Evolutionary conservation across 495 filamentous ascomycete species (phyloP).

Genomic region (Staphylotrichum tortipilum): DNA sequence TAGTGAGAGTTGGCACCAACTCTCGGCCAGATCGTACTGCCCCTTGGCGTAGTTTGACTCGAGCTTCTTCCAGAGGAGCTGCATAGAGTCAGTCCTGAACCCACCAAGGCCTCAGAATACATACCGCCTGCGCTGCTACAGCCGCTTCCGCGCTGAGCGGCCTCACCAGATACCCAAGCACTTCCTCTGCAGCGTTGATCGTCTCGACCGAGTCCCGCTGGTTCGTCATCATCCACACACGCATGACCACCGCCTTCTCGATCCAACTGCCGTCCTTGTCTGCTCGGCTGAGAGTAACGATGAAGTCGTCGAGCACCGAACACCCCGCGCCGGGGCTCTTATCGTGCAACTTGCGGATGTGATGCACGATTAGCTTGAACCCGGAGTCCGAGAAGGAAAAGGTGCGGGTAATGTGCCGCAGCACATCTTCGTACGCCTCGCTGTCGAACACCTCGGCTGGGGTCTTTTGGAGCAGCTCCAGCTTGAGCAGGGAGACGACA

Average conservation of each 20-base stretch:
- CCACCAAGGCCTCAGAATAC: constrained; percentile 3
- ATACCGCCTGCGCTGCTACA: constrained; percentile 62
- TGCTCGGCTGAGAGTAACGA: constrained; percentile 36
- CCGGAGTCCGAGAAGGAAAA: constrained; percentile 50
- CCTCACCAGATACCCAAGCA: constrained; percentile 19
- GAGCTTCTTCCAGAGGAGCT: constrained; percentile 73
- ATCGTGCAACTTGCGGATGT: constrained; percentile 56
- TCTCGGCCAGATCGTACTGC: constrained; percentile 46
- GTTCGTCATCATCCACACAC: constrained; percentile 50
- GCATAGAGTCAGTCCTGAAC: not conserved
- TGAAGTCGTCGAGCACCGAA: constrained; percentile 51
- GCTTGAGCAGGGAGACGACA: constrained; percentile 56
- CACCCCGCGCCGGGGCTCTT: constrained; percentile 45
- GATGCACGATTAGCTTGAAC: constrained; percentile 62
- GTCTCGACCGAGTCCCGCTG: constrained; percentile 21
- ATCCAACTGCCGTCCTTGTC: constrained; percentile 48
- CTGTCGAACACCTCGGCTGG: constrained; percentile 40
- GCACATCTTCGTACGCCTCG: constrained; percentile 41
- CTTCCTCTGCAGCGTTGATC: constrained; percentile 12
- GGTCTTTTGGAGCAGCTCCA: constrained; percentile 51
- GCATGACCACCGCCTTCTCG: constrained; percentile 54
- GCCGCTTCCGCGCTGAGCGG: constrained; percentile 48
- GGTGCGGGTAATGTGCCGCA: constrained; percentile 48
- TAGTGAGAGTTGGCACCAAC: constrained; percentile 66
- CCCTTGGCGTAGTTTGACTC: constrained; percentile 47